Conservation (phyloP, 1,284 basidiomycete genomes). For the Leccinum fallax region DNA sequence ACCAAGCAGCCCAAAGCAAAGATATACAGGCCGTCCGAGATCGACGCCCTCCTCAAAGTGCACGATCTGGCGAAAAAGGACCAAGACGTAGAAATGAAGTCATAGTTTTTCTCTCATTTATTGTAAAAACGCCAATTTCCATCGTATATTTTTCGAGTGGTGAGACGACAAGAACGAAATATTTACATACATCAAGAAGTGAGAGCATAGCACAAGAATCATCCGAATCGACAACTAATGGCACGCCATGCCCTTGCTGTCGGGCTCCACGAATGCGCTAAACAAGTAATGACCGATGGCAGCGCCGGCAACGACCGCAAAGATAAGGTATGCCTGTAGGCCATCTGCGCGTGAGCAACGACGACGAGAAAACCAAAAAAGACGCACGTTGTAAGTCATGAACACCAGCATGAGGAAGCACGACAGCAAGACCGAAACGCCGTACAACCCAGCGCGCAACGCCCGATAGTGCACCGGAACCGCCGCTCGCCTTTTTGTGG, state of each 20-base stretch:
- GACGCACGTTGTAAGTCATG: conserved; percentile 82
- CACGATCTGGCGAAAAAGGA: conserved; percentile 89
- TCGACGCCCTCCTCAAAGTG: conserved; percentile 82
- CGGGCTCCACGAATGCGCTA: conserved; percentile 57
- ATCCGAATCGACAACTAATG: conserved; percentile 38
- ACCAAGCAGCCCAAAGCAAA: conserved; percentile 86
- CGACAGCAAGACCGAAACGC: conserved; percentile 66
- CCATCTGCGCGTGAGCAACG: background rate
- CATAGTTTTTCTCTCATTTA: conserved; percentile 25
- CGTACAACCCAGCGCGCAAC: conserved; percentile 66
- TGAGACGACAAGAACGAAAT: background rate
- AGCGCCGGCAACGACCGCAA: conserved; percentile 72
- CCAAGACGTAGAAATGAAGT: conserved; percentile 73
- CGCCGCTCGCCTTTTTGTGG: conserved; percentile 31
- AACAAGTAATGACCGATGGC: conserved; percentile 75
- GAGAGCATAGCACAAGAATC: background rate
- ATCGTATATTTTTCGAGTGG: background rate
- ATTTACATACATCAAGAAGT: background rate
- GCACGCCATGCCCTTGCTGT: conserved; percentile 63
- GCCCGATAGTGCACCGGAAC: conserved; percentile 55
- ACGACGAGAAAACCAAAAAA: background rate
- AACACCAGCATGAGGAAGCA: conserved; percentile 89
- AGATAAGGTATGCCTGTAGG: conserved; percentile 73
- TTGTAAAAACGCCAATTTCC: conserved; percentile 2
- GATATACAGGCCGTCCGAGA: conserved; percentile 91